Evolutionary conservation across 306 rosid genomes (phyloP).

Genomic region (Dalbergia cultrata): DNA sequence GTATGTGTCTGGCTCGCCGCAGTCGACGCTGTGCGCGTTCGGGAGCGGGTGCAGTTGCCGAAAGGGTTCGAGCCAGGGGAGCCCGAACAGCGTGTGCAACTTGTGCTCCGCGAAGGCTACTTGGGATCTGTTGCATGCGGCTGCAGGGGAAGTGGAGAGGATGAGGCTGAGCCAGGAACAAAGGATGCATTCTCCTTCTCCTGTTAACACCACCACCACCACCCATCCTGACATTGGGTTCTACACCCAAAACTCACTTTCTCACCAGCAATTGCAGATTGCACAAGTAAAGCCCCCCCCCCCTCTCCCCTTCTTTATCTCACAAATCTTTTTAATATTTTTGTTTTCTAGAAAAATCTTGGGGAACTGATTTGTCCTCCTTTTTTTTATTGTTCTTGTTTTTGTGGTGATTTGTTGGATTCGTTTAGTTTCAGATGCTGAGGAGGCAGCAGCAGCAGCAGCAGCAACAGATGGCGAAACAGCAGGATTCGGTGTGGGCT

Average conservation of each 20-base stretch:
- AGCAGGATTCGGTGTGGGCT: conserved; percentile 51
- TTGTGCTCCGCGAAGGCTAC: conserved; percentile 59
- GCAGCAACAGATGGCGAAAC: conserved; percentile 62
- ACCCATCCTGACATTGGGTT: conserved; percentile 45
- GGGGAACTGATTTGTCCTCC: neutral
- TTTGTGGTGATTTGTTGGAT: neutral
- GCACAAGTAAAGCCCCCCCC: conserved; percentile 55
- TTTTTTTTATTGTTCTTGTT: neutral
- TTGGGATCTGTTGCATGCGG: conserved; percentile 83
- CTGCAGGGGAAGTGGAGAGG: conserved; percentile 87
- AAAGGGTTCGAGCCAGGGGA: conserved; percentile 66
- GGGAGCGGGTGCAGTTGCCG: conserved; percentile 55
- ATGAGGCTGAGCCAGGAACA: conserved; percentile 52
- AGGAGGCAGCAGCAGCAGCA: conserved; percentile 62
- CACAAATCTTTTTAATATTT: neutral
- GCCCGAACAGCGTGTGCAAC: conserved; percentile 61
- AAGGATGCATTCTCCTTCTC: conserved; percentile 41
- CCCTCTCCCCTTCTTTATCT: no score
- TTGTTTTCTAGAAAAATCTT: neutral
- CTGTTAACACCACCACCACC: neutral
- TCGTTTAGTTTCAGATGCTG: conserved; percentile 59
- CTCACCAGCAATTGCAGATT: conserved; percentile 64
- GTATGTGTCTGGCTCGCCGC: conserved; percentile 70
- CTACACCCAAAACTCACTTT: conserved; percentile 54
- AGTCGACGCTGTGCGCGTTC: conserved; percentile 68